A percentile compares a stretch with the other conserved stretches of the same genome.
phyloP scores from a whole-genome alignment of 306 rosid genomes.

The Castanospermum australe region DNA sequence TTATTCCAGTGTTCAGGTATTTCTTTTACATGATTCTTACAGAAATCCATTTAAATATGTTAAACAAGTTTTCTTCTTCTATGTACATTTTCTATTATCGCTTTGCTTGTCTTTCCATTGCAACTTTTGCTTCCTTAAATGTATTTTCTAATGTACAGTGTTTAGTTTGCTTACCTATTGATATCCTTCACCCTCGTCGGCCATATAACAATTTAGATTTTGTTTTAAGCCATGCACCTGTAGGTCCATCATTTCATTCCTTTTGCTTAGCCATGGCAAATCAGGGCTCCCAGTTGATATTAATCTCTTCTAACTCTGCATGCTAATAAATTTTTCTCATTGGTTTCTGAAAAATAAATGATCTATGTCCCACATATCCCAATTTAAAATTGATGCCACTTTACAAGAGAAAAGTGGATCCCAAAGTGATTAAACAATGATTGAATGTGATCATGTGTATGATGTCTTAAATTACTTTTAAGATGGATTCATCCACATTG shows the following conservation, averaged over 20 bases:
- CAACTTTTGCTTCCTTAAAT: slow-evolving; percentile 8
- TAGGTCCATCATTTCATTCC: slow-evolving; percentile 19
- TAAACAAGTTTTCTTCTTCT: slow-evolving; percentile 9
- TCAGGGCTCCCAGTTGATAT: slow-evolving; percentile 16
- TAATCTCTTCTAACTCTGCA: slow-evolving; percentile 4
- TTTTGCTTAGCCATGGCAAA: slow-evolving; percentile 17
- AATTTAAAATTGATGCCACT: slow-evolving; percentile 21
- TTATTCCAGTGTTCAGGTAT: neutral
- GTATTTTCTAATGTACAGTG: slow-evolving; percentile 5
- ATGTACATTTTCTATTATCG: neutral
- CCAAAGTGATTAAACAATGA: slow-evolving; percentile 13
- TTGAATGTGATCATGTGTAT: slow-evolving; percentile 24
- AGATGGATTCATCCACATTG: slow-evolving; percentile 21
- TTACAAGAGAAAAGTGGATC: slow-evolving; percentile 16
- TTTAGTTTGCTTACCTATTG: slow-evolving; percentile 6
- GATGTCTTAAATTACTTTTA: slow-evolving; percentile 21
- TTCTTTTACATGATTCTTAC: neutral
- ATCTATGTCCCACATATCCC: slow-evolving; percentile 22
- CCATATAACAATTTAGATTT: slow-evolving; percentile 11
- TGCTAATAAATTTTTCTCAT: neutral
- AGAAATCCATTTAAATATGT: neutral
- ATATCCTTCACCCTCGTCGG: slow-evolving; percentile 1
- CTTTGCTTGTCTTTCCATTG: slow-evolving; percentile 23
- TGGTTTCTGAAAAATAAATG: neutral
- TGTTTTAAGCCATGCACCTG: slow-evolving; percentile 11